Conservation (phyloP, 1,284 basidiomycete species). For the Microbotryum lychnidis-dioicae region DNA sequence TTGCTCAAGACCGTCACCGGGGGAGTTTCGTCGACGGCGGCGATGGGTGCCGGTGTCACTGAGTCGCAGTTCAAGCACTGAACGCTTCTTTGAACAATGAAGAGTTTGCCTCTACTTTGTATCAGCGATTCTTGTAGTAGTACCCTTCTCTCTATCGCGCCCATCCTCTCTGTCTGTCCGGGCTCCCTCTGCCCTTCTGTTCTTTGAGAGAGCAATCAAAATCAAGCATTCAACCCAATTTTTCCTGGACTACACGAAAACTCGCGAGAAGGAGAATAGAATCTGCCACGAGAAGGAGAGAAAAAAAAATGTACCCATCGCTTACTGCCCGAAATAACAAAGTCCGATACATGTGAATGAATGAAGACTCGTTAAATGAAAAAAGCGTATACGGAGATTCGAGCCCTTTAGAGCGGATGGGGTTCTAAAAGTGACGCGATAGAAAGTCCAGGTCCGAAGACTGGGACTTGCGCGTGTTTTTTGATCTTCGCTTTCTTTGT, state of each 20-base stretch:
- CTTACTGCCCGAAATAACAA: too few relatives aligned
- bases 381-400: too few relatives aligned
- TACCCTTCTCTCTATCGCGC: background rate
- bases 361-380: too few relatives aligned
- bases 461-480: too few relatives aligned
- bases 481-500: too few relatives aligned
- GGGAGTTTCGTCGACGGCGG: conserved; percentile 71
- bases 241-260: too few relatives aligned
- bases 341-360: too few relatives aligned
- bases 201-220: background rate
- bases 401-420: too few relatives aligned
- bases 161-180: background rate
- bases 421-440: too few relatives aligned
- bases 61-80: conserved; percentile 32
- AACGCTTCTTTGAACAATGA: background rate
- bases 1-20: conserved; percentile 53
- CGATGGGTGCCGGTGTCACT: conserved; percentile 71
- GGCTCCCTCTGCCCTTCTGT: background rate
- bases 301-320: background rate
- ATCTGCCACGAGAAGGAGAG: background rate
- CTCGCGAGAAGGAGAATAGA: conserved; percentile 5
- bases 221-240: background rate
- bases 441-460: too few relatives aligned
- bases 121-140: background rate
- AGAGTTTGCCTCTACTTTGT: background rate